Conservation (phyloP, 1,139 yeast species). For the Debaryomycetaceae sp. region DNA sequence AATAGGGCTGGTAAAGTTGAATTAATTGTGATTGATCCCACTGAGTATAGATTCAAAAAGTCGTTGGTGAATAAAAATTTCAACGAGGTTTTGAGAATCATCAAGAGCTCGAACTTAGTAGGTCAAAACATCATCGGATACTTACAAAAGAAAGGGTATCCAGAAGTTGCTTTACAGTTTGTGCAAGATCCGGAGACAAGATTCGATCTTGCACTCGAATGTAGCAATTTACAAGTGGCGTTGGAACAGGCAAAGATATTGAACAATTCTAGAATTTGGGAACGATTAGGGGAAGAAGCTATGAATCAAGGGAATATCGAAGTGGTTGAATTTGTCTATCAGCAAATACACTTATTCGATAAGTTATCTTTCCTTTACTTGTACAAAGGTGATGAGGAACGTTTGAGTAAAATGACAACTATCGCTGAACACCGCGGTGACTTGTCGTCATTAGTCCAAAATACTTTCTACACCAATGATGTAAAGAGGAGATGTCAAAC, state of each 20-base stretch:
- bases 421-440: constrained; percentile 92
- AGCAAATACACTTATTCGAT: constrained; percentile 82
- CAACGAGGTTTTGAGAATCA: constrained; percentile 86
- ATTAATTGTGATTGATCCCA: constrained; percentile 79
- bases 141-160: constrained; percentile 92
- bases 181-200: constrained; percentile 96
- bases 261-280: constrained; percentile 72
- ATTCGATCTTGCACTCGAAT: constrained; percentile 92
- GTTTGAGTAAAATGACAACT: constrained; percentile 78
- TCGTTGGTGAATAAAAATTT: constrained; percentile 88
- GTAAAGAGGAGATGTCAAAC: constrained; percentile 72
- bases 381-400: constrained; percentile 72
- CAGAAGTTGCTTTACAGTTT: constrained; percentile 90
- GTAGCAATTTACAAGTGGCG: constrained; percentile 88
- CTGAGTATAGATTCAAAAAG: constrained; percentile 94
- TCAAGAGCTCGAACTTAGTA: constrained; percentile 83
- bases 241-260: constrained; percentile 80
- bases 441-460: constrained; percentile 74
- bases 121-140: constrained; percentile 97
- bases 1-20: constrained; percentile 86
- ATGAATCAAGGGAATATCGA: constrained; percentile 84
- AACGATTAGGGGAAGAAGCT: constrained; percentile 80
- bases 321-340: constrained; percentile 83
- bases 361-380: constrained; percentile 86
- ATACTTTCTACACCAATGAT: constrained; percentile 74